Evolutionary conservation across 2,329 filamentous ascomycete species (phyloP).

Genomic region (Fonsecaea monophora): DNA sequence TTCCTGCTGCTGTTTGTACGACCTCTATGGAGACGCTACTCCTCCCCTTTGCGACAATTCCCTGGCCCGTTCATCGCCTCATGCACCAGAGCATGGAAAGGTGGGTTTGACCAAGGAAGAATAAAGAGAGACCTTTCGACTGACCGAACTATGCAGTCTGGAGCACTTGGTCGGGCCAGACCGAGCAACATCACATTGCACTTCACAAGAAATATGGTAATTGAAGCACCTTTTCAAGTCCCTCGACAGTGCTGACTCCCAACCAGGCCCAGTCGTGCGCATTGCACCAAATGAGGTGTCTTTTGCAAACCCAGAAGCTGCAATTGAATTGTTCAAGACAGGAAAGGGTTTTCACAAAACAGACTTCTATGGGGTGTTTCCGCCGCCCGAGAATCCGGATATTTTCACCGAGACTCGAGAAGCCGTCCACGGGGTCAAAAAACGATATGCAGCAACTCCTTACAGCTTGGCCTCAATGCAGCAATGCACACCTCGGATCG

Average conservation of each 20-base stretch:
- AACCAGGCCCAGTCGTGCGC: conserved; percentile 55
- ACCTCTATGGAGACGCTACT: conserved; percentile 55
- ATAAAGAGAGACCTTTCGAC: neutral
- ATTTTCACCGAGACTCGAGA: conserved; percentile 65
- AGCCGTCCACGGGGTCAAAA: conserved; percentile 62
- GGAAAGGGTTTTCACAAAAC: conserved; percentile 63
- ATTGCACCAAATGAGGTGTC: conserved; percentile 59
- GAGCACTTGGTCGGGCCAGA: conserved; percentile 49
- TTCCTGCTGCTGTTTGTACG: conserved; percentile 41
- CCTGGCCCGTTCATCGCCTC: conserved; percentile 53
- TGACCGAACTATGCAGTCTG: conserved; percentile 37
- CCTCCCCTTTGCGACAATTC: conserved; percentile 50
- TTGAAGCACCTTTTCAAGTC: neutral
- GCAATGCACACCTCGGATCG: conserved; percentile 40
- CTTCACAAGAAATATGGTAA: conserved; percentile 52
- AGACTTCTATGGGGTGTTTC: conserved; percentile 62
- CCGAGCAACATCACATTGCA: conserved; percentile 47
- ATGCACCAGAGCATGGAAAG: conserved; percentile 51
- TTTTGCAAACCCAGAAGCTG: conserved; percentile 55
- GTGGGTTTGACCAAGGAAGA: conserved; percentile 10
- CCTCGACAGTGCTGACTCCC: conserved; percentile 10
- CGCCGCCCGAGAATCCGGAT: conserved; percentile 63
- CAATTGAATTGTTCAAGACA: conserved; percentile 55
- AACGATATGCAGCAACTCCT: conserved; percentile 52
- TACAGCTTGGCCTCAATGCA: conserved; percentile 44